These are phyloP conservation scores for Curvularia sp. DNA, from an alignment of 2,329 filamentous ascomycete genomes.

Conservation along the genomic window DNA sequence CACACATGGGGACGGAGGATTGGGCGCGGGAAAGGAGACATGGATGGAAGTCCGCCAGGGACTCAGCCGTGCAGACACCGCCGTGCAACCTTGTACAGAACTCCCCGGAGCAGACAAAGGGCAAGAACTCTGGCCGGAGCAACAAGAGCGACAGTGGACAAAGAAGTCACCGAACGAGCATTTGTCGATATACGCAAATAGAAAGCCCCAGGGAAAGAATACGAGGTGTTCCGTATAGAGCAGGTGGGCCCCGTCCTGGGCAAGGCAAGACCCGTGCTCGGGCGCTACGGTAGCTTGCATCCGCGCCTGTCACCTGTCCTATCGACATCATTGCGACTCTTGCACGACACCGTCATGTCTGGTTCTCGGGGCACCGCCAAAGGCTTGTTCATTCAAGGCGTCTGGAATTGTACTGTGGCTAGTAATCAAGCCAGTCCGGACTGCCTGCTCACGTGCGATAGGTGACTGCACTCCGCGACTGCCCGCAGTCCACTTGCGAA, in stretches of 20 bases:
- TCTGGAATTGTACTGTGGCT: slow-evolving; percentile 36
- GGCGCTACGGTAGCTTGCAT: slow-evolving; percentile 1
- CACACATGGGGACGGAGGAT: slow-evolving; percentile 27
- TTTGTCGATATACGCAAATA: background rate
- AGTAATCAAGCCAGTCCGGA: background rate
- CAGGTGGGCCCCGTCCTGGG: background rate
- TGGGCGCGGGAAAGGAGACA: slow-evolving; percentile 18
- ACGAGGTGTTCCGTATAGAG: background rate
- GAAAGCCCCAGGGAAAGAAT: background rate
- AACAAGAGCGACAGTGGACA: background rate
- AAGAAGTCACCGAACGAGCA: background rate
- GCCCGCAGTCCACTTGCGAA: slow-evolving; percentile 62
- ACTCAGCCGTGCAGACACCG: background rate
- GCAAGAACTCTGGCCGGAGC: background rate
- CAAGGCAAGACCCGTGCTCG: slow-evolving; percentile 1
- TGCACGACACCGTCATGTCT: slow-evolving; percentile 25
- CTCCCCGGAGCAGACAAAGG: background rate
- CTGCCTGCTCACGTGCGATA: slow-evolving; percentile 31
- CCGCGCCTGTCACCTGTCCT: background rate
- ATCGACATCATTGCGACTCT: background rate
- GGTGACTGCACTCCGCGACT: slow-evolving; percentile 63
- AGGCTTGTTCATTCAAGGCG: slow-evolving; percentile 34
- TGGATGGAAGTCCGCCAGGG: slow-evolving; percentile 18
- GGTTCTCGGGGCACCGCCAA: slow-evolving; percentile 16
- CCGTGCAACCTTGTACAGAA: slow-evolving; percentile 3